Conservation (phyloP, 2,329 filamentous ascomycete species). For the Ceratocystiopsis brevicomis region DNA sequence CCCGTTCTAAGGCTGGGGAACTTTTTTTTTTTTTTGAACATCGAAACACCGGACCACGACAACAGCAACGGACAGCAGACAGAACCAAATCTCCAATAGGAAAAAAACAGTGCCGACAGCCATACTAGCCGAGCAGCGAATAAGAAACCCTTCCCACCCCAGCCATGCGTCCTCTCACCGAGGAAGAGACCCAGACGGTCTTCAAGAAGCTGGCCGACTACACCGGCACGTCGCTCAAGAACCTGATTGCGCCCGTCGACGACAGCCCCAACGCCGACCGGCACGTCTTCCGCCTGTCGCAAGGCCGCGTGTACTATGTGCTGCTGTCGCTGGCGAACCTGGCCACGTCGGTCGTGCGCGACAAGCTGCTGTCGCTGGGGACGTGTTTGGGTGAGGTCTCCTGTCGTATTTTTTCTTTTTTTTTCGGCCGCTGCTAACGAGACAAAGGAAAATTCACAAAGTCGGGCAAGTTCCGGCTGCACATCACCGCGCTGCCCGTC, state of each 20-base stretch:
- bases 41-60: too few species aligned
- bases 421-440: too few species aligned
- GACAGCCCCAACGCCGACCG: constrained; percentile 51
- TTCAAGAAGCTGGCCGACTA: constrained; percentile 92
- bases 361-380: constrained; percentile 70
- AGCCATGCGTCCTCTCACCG: constrained; percentile 12
- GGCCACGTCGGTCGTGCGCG: constrained; percentile 66
- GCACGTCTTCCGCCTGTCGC: constrained; percentile 66
- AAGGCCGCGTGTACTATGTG: constrained; percentile 75
- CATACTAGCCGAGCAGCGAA: too few species aligned
- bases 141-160: too few species aligned
- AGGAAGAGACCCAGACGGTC: constrained; percentile 32
- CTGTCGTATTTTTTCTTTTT: background rate
- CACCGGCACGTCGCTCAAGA: constrained; percentile 68
- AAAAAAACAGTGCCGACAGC: too few species aligned
- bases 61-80: too few species aligned
- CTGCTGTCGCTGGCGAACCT: constrained; percentile 78
- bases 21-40: too few species aligned
- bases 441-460: constrained; percentile 72
- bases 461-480: constrained; percentile 83
- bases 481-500: constrained; percentile 73
- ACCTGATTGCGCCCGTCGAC: constrained; percentile 58
- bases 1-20: too few species aligned
- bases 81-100: too few species aligned
- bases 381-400: constrained; percentile 50